Evolutionary conservation across 805 yeast species (phyloP).

Genomic region (Lipomyces mesembrius): DNA sequence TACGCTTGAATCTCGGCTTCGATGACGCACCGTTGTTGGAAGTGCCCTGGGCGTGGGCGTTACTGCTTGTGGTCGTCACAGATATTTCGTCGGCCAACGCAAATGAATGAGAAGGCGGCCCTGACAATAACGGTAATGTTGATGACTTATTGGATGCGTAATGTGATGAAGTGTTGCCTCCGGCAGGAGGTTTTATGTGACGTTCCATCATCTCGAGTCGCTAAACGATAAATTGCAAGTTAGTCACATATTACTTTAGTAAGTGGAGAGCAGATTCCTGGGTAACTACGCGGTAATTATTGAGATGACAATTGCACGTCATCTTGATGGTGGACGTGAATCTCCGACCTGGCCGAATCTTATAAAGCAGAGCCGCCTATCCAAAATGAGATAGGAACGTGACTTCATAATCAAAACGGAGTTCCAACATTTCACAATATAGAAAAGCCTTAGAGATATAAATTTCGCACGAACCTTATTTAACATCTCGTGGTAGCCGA

Average conservation of each 20-base stretch:
- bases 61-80: slow-evolving; percentile 4
- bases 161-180: slow-evolving; percentile 27
- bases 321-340: too few relatives aligned
- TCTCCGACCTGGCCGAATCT: not conserved
- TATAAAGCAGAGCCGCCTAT: not conserved
- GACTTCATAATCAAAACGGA: not conserved
- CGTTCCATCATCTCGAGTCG: slow-evolving; percentile 39
- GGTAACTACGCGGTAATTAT: too few relatives aligned
- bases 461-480: slow-evolving; percentile 23
- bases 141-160: slow-evolving; percentile 29
- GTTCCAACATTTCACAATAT: not conserved
- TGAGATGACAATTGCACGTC: too few relatives aligned
- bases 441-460: not conserved
- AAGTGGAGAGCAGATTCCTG: not conserved
- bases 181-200: slow-evolving; percentile 35
- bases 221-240: slow-evolving; percentile 16
- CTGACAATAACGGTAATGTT: slow-evolving; percentile 10
- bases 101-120: slow-evolving; percentile 7
- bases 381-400: not conserved
- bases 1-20: slow-evolving; percentile 23
- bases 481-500: slow-evolving; percentile 45
- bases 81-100: not conserved
- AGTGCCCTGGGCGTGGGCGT: not conserved
- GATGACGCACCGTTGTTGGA: not conserved
- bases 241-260: not conserved